These are phyloP conservation scores for Purpureocillium takamizusanense DNA, from an alignment of 2,329 filamentous ascomycete species.

Conservation along the genomic window DNA sequence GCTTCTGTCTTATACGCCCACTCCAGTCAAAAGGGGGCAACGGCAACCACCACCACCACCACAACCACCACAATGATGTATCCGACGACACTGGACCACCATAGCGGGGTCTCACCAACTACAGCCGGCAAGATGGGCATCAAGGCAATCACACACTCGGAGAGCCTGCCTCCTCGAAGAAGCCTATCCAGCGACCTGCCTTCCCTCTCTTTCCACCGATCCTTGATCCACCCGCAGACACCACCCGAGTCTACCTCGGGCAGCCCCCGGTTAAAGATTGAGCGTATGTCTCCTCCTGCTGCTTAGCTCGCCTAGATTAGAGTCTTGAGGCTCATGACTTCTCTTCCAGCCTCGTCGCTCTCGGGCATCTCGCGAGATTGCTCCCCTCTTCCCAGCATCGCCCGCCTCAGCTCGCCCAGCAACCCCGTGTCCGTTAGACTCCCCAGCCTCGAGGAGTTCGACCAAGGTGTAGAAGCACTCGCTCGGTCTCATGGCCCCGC, in stretches of 20 bases:
- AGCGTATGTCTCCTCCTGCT: constrained; percentile 14
- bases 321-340: neutral
- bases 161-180: constrained; percentile 9
- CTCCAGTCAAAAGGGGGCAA: neutral
- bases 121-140: constrained; percentile 12
- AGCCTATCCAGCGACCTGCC: constrained; percentile 12
- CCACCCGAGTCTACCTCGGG: constrained; percentile 23
- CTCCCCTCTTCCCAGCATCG: constrained; percentile 15
- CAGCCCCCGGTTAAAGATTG: constrained; percentile 23
- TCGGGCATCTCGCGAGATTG: constrained; percentile 13
- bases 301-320: constrained; percentile 2
- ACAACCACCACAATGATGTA: constrained; percentile 7
- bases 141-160: constrained; percentile 10
- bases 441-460: constrained; percentile 27
- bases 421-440: constrained; percentile 14
- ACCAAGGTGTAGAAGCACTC: constrained; percentile 26
- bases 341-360: constrained; percentile 10
- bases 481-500: constrained; percentile 19
- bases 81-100: constrained; percentile 6
- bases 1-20: constrained; percentile 7
- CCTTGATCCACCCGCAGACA: constrained; percentile 14
- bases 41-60: neutral
- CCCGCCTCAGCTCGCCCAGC: constrained; percentile 7
- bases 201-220: constrained; percentile 9
- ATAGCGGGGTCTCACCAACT: constrained; percentile 7